Percentiles rank a stretch among this genome's conserved stretches.
phyloP scores from a whole-genome alignment of 78 protist species.

The Bodo saltans region DNA sequence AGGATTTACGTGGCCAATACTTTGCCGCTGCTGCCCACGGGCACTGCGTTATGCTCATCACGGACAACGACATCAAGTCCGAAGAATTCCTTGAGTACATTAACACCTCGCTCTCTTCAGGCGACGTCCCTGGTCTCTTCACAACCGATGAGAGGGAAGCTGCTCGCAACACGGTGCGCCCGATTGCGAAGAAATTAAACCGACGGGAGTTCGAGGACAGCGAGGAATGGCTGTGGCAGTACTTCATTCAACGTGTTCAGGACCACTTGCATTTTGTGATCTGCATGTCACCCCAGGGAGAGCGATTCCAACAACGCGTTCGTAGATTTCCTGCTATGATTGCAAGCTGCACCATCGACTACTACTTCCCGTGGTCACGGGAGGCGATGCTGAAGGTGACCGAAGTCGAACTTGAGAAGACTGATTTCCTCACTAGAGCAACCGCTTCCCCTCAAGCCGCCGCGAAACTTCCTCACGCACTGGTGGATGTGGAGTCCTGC shows the following conservation, averaged over 20 bases:
- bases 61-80: conserved; percentile 79
- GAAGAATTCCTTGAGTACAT: conserved; percentile 83
- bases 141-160: conserved; percentile 74
- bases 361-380: conserved; percentile 81
- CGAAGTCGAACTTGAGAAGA: conserved; percentile 15
- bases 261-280: conserved; percentile 73
- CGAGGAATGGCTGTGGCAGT: conserved; percentile 56
- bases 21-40: conserved; percentile 56
- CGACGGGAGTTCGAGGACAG: conserved; percentile 50
- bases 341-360: conserved; percentile 66
- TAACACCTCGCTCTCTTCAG: conserved; percentile 68
- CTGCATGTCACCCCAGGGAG: conserved; percentile 86
- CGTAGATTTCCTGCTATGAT: conserved; percentile 75
- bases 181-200: conserved; percentile 15
- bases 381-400: conserved; percentile 75
- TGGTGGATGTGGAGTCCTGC: too few relatives aligned
- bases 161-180: conserved; percentile 48
- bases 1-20: conserved; percentile 73
- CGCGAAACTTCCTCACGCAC: too few relatives aligned
- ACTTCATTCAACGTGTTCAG: conserved; percentile 68
- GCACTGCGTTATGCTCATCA: conserved; percentile 55
- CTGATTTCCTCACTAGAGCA: too few relatives aligned
- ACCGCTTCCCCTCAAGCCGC: too few relatives aligned
- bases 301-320: conserved; percentile 67
- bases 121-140: conserved; percentile 71